Evolutionary conservation across 768 basidiomycete genomes (phyloP).

Genomic region (Kwoniella europaea): DNA sequence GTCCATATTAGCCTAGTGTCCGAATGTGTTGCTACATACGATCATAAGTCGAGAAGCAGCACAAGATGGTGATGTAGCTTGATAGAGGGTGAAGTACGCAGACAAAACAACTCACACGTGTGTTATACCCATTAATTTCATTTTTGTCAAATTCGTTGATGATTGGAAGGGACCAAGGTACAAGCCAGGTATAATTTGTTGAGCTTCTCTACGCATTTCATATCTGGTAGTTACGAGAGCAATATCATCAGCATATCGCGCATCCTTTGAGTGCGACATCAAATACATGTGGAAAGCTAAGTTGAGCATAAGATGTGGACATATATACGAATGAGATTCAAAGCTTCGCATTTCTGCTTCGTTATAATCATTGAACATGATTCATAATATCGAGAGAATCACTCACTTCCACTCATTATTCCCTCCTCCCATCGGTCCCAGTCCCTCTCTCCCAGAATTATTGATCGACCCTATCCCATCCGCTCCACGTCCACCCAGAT

Average conservation of each 20-base stretch:
- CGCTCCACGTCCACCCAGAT: not conserved
- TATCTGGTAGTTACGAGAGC: constrained; percentile 39
- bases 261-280: not conserved
- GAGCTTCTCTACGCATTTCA: constrained; percentile 58
- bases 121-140: constrained; percentile 52
- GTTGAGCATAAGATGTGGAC: no score
- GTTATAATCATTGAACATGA: no score
- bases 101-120: constrained; percentile 51
- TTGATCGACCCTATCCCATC: not conserved
- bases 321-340: no score
- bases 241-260: not conserved
- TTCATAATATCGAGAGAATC: not conserved
- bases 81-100: not conserved
- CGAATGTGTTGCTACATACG: no score
- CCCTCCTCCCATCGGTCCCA: constrained; percentile 7
- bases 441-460: not conserved
- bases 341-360: no score
- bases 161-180: constrained; percentile 57
- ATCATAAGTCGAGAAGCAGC: no score
- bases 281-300: not conserved
- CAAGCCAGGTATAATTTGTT: constrained; percentile 53
- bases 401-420: constrained; percentile 15
- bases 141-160: constrained; percentile 36
- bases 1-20: not conserved
- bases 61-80: no score